phyloP scores from a whole-genome alignment of 1,139 yeast species.

The Pneumocystis canis region DNA sequence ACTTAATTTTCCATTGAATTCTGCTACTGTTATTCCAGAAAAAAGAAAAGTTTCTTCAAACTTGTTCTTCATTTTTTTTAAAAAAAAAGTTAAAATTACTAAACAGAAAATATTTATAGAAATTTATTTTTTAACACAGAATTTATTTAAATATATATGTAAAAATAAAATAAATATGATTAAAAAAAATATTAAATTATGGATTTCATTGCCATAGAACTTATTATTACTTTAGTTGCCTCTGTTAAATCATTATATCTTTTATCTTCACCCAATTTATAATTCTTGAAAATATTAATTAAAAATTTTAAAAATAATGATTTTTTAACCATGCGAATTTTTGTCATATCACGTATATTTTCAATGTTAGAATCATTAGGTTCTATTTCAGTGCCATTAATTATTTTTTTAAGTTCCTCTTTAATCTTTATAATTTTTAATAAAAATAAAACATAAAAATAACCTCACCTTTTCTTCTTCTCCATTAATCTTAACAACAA shows the following conservation, averaged over 20 bases:
- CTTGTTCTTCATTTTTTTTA: not conserved
- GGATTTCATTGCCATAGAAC: not conserved
- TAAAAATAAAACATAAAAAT: not conserved
- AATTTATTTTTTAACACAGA: too few species aligned
- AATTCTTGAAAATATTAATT: not conserved
- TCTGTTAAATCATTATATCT: not conserved
- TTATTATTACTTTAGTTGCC: not conserved
- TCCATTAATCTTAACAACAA: not conserved
- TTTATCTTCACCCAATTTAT: not conserved
- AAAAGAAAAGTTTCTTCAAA: not conserved
- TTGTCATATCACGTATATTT: not conserved
- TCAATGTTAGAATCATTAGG: not conserved
- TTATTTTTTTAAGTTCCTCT: not conserved
- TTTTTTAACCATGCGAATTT: not conserved
- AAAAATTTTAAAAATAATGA: not conserved
- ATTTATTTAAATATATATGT: not conserved
- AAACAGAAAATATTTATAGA: not conserved
- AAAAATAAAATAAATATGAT: not conserved
- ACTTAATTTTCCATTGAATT: not conserved
- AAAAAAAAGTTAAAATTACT: not conserved
- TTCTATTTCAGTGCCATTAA: not conserved
- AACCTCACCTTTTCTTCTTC: not conserved
- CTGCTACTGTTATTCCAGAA: conserved; percentile 1
- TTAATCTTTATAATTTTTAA: not conserved
- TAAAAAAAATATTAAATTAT: not conserved